These are phyloP conservation scores for Phlebopus sp. DNA, from an alignment of 1,284 basidiomycete species.

Conservation along the genomic window DNA sequence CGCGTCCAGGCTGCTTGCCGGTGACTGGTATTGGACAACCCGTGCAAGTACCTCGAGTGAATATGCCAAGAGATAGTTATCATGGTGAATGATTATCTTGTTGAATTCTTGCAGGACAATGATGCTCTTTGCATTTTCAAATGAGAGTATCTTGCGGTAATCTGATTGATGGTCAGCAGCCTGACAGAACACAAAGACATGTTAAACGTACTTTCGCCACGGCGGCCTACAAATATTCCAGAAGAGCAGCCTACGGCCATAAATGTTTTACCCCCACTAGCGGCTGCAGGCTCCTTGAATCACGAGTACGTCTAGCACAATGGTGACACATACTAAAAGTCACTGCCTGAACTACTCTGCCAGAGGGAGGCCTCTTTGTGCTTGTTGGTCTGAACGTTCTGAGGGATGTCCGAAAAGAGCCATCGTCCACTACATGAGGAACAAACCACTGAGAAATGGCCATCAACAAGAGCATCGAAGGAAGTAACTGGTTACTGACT, in stretches of 20 bases:
- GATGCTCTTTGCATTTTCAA: constrained; percentile 49
- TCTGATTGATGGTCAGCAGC: constrained; percentile 36
- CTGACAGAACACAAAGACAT: background rate
- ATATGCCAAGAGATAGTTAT: constrained; percentile 58
- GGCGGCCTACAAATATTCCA: constrained; percentile 64
- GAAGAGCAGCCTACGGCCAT: constrained; percentile 59
- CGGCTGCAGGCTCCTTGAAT: constrained; percentile 22
- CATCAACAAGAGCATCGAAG: constrained; percentile 7
- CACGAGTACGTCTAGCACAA: background rate
- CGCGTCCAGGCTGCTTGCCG: constrained; percentile 46
- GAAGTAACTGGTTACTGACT: constrained; percentile 39
- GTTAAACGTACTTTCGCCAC: constrained; percentile 45
- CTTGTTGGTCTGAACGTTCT: constrained; percentile 30
- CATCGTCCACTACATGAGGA: constrained; percentile 54
- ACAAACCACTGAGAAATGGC: constrained; percentile 56
- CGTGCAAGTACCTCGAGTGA: constrained; percentile 67
- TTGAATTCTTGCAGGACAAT: constrained; percentile 59
- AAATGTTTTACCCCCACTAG: constrained; percentile 47
- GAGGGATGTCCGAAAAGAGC: constrained; percentile 51
- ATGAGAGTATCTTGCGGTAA: constrained; percentile 52
- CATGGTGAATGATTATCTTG: constrained; percentile 62
- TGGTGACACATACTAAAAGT: constrained; percentile 53
- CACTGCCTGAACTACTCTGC: constrained; percentile 55
- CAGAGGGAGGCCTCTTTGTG: constrained; percentile 43
- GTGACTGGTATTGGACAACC: constrained; percentile 47